Conservation (phyloP, 768 basidiomycete genomes). For the Tricholoma terreum region DNA sequence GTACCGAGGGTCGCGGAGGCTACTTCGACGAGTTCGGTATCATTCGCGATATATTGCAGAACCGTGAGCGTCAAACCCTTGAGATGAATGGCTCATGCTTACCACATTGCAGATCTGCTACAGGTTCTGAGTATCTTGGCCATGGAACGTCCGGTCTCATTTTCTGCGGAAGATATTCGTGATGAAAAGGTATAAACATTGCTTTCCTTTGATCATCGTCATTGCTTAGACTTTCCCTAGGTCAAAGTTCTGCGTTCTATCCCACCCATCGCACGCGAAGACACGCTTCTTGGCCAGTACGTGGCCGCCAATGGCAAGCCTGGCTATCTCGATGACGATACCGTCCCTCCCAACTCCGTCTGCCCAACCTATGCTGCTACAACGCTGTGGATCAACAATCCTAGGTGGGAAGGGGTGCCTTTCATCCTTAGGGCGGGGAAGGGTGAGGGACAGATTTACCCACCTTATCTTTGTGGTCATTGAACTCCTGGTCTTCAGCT, state of each 20-base stretch:
- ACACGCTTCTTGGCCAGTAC: slow-evolving; percentile 94
- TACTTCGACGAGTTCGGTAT: slow-evolving; percentile 99
- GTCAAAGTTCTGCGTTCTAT: slow-evolving; percentile 96
- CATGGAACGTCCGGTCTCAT: slow-evolving; percentile 98
- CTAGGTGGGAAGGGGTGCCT: slow-evolving; percentile 97
- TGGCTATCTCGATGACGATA: slow-evolving; percentile 98
- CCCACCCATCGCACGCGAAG: slow-evolving; percentile 69
- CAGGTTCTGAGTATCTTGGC: slow-evolving; percentile 94
- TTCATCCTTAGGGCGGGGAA: slow-evolving; percentile 99
- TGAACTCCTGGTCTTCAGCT: slow-evolving; percentile 44
- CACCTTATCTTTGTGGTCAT: slow-evolving; percentile 6
- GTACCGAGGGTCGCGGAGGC: slow-evolving; percentile 99
- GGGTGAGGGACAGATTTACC: slow-evolving; percentile 48
- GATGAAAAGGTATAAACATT: slow-evolving; percentile 81
- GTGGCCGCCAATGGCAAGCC: slow-evolving; percentile 86
- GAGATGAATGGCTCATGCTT: slow-evolving; percentile 15
- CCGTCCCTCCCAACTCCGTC: slow-evolving; percentile 86
- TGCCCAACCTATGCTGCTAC: slow-evolving; percentile 95
- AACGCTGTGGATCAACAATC: slow-evolving; percentile 90
- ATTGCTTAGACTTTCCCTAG: slow-evolving; percentile 35
- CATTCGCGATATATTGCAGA: slow-evolving; percentile 96
- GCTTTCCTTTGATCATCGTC: neutral
- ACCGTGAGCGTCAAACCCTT: slow-evolving; percentile 63
- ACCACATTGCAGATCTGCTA: slow-evolving; percentile 64
- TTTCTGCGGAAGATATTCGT: slow-evolving; percentile 94